These are phyloP conservation scores for Arabidopsis suecica DNA, from an alignment of 345 rosid genomes.

Conservation along the genomic window DNA sequence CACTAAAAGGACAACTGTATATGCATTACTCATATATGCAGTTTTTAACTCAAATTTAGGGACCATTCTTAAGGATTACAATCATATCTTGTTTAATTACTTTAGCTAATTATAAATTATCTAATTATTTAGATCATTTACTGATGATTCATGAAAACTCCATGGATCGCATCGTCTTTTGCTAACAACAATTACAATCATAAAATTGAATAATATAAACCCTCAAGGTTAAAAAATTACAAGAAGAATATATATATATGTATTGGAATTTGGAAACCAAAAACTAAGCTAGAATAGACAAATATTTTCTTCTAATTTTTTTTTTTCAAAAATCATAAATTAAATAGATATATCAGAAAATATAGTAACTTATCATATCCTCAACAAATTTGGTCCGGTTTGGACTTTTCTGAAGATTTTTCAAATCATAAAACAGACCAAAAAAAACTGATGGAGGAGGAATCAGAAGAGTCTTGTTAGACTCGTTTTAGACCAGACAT, in stretches of 20 bases:
- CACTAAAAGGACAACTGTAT: too few species aligned
- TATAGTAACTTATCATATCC: background rate
- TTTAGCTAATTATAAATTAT: too few species aligned
- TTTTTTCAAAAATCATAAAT: background rate
- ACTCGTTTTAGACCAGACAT: background rate
- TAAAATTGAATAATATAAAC: background rate
- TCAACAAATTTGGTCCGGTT: background rate
- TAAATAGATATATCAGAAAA: background rate
- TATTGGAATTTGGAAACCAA: background rate
- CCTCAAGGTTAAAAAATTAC: background rate
- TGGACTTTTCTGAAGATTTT: background rate
- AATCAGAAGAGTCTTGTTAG: background rate
- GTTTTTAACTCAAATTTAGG: too few species aligned
- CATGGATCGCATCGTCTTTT: background rate
- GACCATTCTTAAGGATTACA: too few species aligned
- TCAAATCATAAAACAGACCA: background rate
- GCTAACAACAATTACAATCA: background rate
- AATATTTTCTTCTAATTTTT: background rate
- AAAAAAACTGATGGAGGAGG: background rate
- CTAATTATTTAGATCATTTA: too few species aligned
- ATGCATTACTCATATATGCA: too few species aligned
- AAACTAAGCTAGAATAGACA: background rate
- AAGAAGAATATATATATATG: too few species aligned
- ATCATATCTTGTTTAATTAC: too few species aligned
- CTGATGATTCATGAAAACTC: background rate